phyloP scores from a whole-genome alignment of 371 early-diverging fungal species.

The Rhizopus delemar region DNA sequence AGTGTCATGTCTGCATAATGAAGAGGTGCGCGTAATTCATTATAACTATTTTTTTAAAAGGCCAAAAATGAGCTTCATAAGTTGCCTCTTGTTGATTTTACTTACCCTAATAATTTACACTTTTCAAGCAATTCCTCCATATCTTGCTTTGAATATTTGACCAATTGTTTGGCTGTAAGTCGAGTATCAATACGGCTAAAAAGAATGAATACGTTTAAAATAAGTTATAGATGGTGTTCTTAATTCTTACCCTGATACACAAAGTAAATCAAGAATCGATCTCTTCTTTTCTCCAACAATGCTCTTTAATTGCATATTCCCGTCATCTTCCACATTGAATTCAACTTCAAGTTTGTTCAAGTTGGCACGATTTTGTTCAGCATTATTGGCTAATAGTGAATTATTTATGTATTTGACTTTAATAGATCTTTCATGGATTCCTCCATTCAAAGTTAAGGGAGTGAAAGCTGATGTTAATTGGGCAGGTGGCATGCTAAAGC shows the following conservation, averaged over 20 bases:
- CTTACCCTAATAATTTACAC: constrained; percentile 32
- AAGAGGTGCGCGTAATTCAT: constrained; percentile 33
- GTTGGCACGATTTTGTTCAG: neutral
- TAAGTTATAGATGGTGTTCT: neutral
- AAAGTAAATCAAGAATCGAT: constrained; percentile 28
- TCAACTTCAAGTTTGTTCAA: constrained; percentile 31
- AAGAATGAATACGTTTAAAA: neutral
- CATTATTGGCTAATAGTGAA: constrained; percentile 5
- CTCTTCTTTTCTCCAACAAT: constrained; percentile 33
- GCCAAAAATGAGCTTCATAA: neutral
- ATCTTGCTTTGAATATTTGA: constrained; percentile 10
- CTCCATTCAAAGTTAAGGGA: constrained; percentile 22
- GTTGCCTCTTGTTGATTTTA: neutral
- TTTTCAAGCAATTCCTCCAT: constrained; percentile 15
- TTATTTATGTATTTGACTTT: constrained; percentile 33
- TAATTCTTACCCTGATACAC: constrained; percentile 27
- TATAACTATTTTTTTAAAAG: constrained; percentile 25
- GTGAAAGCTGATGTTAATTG: constrained; percentile 22
- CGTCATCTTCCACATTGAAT: constrained; percentile 30
- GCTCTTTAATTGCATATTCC: constrained; percentile 20
- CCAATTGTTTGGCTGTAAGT: constrained; percentile 27
- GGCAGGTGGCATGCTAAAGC: constrained; percentile 33
- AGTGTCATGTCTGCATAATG: constrained; percentile 24
- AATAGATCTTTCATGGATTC: constrained; percentile 29
- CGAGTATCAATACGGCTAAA: constrained; percentile 39